These are phyloP conservation scores for Xerocomellus intermedius DNA, from an alignment of 768 basidiomycete species.

Conservation along the genomic window DNA sequence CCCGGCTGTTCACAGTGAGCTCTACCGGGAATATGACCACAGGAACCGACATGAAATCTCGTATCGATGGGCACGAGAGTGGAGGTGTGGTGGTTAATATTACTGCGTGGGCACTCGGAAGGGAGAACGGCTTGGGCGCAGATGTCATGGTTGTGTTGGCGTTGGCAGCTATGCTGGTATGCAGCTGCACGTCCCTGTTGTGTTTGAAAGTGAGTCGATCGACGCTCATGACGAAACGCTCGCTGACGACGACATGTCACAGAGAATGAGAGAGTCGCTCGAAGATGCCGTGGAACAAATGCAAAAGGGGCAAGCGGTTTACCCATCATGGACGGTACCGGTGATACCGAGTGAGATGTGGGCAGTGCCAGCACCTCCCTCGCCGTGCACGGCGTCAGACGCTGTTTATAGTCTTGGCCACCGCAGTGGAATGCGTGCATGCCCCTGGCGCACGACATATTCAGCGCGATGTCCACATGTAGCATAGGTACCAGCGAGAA, in stretches of 20 bases:
- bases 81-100: slow-evolving; percentile 12
- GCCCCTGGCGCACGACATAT: slow-evolving; percentile 5
- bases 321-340: not conserved
- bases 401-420: slow-evolving; percentile 1
- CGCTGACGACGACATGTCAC: slow-evolving; percentile 3
- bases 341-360: not conserved
- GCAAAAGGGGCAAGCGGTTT: not conserved
- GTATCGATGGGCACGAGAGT: not conserved
- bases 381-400: slow-evolving; percentile 2
- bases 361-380: not conserved
- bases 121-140: slow-evolving; percentile 48
- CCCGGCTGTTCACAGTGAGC: slow-evolving; percentile 4
- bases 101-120: not conserved
- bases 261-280: slow-evolving; percentile 5
- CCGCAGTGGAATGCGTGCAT: not conserved
- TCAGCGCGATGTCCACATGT: slow-evolving; percentile 13
- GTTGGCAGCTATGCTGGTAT: slow-evolving; percentile 65
- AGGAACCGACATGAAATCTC: slow-evolving; percentile 1
- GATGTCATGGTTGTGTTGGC: slow-evolving; percentile 63
- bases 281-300: not conserved
- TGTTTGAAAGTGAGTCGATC: slow-evolving; percentile 61
- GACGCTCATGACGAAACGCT: not conserved
- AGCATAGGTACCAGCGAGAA: not conserved
- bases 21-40: not conserved
- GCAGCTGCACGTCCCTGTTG: slow-evolving; percentile 60